Evolutionary conservation across 1,139 yeast genomes (phyloP).

Genomic region (Barnettozyma hawaiiensis): DNA sequence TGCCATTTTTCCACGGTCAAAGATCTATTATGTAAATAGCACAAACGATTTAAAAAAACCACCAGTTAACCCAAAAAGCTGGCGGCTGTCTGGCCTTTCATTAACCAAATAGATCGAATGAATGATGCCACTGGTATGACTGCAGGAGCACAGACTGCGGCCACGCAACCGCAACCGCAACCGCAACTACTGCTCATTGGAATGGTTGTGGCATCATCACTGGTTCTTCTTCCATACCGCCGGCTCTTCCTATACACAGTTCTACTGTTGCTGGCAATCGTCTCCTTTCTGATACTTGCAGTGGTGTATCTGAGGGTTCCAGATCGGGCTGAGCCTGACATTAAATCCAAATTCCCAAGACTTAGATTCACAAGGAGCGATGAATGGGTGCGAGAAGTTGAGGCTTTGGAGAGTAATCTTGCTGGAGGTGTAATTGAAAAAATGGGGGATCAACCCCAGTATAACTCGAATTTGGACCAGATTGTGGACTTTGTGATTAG

Average conservation of each 20-base stretch:
- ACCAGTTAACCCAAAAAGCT: too few species aligned
- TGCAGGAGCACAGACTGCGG: not conserved
- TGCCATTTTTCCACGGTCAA: not conserved
- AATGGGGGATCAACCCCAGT: constrained; percentile 8
- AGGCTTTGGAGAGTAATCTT: constrained; percentile 7
- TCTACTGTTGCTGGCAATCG: not conserved
- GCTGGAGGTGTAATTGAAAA: not conserved
- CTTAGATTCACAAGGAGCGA: constrained; percentile 29
- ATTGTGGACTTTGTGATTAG: constrained; percentile 48
- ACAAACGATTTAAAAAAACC: too few species aligned
- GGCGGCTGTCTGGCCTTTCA: too few species aligned
- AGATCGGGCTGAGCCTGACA: not conserved
- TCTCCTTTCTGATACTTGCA: not conserved
- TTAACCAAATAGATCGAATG: not conserved
- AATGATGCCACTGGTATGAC: not conserved
- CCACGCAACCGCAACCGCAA: too few species aligned
- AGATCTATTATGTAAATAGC: too few species aligned
- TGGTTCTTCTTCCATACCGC: not conserved
- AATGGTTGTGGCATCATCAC: not conserved
- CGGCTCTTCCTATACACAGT: not conserved
- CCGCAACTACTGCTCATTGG: not conserved
- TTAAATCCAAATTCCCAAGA: constrained; percentile 21
- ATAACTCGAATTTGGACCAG: constrained; percentile 49
- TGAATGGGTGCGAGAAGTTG: constrained; percentile 30
- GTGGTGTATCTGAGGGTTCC: not conserved